A percentile compares a stretch with the other conserved stretches of the same genome.
Evolutionary conservation across 495 filamentous ascomycete genomes (phyloP).

Genomic region (Aspergillus funiculosus): DNA sequence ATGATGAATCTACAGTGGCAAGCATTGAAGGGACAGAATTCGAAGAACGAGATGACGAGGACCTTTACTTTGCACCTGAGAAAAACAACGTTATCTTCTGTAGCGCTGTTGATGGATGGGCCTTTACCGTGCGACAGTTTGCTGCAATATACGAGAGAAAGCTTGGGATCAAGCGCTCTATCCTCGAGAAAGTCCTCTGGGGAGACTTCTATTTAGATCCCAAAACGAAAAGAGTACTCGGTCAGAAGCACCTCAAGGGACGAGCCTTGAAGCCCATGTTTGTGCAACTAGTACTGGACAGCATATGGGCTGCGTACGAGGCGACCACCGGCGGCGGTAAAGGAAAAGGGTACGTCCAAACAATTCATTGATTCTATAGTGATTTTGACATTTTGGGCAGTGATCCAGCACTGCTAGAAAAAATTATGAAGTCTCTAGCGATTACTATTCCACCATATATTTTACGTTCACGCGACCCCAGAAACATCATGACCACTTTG

Average conservation of each 20-base stretch:
- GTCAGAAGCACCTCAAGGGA: conserved; percentile 88
- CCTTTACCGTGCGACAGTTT: conserved; percentile 93
- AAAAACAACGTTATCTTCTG: conserved; percentile 99
- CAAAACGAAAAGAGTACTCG: conserved; percentile 90
- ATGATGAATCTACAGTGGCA: conserved; percentile 44
- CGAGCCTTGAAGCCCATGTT: conserved; percentile 92
- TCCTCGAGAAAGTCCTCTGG: conserved; percentile 94
- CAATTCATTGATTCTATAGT: conserved; percentile 15
- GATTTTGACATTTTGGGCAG: conserved; percentile 38
- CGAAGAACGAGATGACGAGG: conserved; percentile 91
- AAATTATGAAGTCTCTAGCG: conserved; percentile 87
- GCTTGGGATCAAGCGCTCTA: conserved; percentile 83
- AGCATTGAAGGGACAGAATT: conserved; percentile 52
- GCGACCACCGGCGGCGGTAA: conserved; percentile 78
- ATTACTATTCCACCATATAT: conserved; percentile 79
- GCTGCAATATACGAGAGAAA: conserved; percentile 94
- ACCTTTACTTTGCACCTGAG: conserved; percentile 96
- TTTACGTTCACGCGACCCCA: conserved; percentile 76
- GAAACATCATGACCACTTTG: conserved; percentile 74
- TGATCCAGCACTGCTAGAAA: conserved; percentile 77
- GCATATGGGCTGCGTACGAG: conserved; percentile 94
- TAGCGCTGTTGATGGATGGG: conserved; percentile 96
- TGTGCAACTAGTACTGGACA: conserved; percentile 92
- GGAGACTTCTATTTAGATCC: conserved; percentile 95
- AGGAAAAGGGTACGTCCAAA: conserved; percentile 65